Conservation (phyloP, 1,284 basidiomycete species). For the Exsudoporus floridanus region DNA sequence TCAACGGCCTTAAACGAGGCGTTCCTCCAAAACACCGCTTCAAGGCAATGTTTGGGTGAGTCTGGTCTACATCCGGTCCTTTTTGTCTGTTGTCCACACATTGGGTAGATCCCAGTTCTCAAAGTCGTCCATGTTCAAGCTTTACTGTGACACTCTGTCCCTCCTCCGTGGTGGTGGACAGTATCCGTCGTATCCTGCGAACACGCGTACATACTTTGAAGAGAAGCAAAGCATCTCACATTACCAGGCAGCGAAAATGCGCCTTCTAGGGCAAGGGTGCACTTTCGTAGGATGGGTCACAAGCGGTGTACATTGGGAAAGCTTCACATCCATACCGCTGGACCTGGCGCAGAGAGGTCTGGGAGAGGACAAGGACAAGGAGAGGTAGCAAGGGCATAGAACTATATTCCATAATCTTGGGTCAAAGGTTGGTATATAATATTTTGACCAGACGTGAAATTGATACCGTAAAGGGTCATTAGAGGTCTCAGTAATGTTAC, state of each 20-base stretch:
- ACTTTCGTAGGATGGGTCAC: constrained; percentile 64
- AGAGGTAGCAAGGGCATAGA: not conserved
- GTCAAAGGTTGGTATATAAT: constrained; percentile 6
- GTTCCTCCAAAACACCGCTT: constrained; percentile 67
- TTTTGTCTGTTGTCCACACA: constrained; percentile 2
- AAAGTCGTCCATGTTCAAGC: constrained; percentile 48
- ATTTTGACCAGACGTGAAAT: constrained; percentile 8
- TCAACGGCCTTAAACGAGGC: constrained; percentile 76
- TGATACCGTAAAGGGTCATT: constrained; percentile 21
- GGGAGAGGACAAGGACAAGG: not conserved
- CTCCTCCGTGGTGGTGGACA: constrained; percentile 14
- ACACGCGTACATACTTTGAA: constrained; percentile 37
- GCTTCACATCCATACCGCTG: constrained; percentile 37
- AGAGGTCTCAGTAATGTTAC: constrained; percentile 7
- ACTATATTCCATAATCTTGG: constrained; percentile 2
- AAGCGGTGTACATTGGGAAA: constrained; percentile 51
- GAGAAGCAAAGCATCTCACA: constrained; percentile 38
- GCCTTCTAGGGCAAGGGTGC: constrained; percentile 41
- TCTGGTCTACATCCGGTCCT: not conserved
- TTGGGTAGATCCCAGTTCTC: constrained; percentile 48
- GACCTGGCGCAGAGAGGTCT: not conserved
- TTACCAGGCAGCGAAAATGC: constrained; percentile 51
- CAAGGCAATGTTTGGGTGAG: constrained; percentile 61
- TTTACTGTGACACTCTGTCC: constrained; percentile 35
- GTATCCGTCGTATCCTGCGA: constrained; percentile 1